Percentiles rank a stretch among this genome's conserved stretches.
phyloP scores from a whole-genome alignment of 2,329 filamentous ascomycete genomes.

The Ceratocystis destructans region DNA sequence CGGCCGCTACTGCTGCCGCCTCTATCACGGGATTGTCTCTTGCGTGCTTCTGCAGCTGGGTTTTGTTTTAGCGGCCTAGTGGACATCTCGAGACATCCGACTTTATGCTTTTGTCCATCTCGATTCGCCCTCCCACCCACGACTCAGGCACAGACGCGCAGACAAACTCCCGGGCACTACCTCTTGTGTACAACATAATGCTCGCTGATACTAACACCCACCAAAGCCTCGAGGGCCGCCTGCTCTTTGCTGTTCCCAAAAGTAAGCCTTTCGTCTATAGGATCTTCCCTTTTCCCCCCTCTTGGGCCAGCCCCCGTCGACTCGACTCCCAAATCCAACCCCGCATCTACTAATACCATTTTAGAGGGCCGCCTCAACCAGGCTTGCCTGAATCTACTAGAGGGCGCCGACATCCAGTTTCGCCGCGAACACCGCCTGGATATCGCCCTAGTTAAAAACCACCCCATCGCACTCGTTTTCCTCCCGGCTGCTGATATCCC shows the following conservation, averaged over 20 bases:
- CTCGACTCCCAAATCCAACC: neutral
- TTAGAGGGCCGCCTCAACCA: conserved; percentile 86
- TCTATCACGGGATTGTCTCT: neutral
- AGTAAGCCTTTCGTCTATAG: conserved; percentile 45
- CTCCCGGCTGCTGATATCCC: conserved; percentile 94
- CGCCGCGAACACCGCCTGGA: conserved; percentile 87
- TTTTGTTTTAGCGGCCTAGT: neutral
- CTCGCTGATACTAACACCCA: neutral
- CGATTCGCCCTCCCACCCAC: neutral
- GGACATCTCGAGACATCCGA: neutral
- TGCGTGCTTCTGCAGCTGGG: neutral
- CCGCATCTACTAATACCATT: conserved; percentile 20
- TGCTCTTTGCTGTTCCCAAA: conserved; percentile 96
- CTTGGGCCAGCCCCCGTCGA: neutral
- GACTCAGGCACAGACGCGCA: neutral
- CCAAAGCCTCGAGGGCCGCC: conserved; percentile 69
- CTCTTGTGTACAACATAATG: neutral
- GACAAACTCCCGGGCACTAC: neutral
- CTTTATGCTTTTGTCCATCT: neutral
- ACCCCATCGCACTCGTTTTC: conserved; percentile 89
- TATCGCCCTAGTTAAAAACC: conserved; percentile 95
- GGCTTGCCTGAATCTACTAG: conserved; percentile 74
- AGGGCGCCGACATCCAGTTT: conserved; percentile 94
- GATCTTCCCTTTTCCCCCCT: neutral
- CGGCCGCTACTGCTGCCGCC: conserved; percentile 12